Evolutionary conservation across 768 basidiomycete genomes (phyloP), one percentile per base, ranked within the genome.

Genomic region (Kwoniella sp.): DNA sequence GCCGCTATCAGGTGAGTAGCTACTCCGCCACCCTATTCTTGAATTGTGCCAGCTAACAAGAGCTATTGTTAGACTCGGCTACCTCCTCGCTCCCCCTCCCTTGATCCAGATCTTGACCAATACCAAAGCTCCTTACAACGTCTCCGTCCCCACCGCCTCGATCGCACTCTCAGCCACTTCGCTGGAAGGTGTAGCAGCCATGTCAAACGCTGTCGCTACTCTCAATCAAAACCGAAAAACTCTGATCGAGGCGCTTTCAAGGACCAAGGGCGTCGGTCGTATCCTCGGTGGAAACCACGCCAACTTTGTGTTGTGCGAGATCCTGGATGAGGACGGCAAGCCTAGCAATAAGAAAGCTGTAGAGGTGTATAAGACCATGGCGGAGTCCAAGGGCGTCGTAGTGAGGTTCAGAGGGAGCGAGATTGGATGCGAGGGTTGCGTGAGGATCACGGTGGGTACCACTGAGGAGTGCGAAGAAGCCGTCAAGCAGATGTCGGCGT

Each of bases 41-140:
- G n/a, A n/a, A n/a, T n/a, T n/a, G n/a, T n/a, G n/a, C n/a, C n/a
- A n/a, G n/a, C n/a, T n/a, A n/a, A n/a, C n/a, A n/a, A n/a, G n/a
- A n/a, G n/a, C n/a, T n/a, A n/a, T 33, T 33, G 33, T 6, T 13
- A 96, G 92, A 51, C 83, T 99, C 26, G 96, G 96, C 0, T 86
- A 94, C 50, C 91, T 92, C 0, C 82, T 97, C 59, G 91, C 92
- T 5, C 90, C 93, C 64, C 92, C 92, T 0, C 87, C 91, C 0
- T 82, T 99, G 13, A 89, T 97, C 49, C 94, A 92, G 71, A 84
- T 97, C 66, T 86, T 98, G 57, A 86, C 87, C 63, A 98, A 98
- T 79, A 90, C 94, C 26, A 99, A 99, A 79, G 96, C 95, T 0
- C 96, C 96, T 0, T 99, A 98, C 83, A 97, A 96, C 80, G 87